These are phyloP conservation scores for Trametes sp. DNA, from an alignment of 1,284 basidiomycete genomes.

Conservation along the genomic window DNA sequence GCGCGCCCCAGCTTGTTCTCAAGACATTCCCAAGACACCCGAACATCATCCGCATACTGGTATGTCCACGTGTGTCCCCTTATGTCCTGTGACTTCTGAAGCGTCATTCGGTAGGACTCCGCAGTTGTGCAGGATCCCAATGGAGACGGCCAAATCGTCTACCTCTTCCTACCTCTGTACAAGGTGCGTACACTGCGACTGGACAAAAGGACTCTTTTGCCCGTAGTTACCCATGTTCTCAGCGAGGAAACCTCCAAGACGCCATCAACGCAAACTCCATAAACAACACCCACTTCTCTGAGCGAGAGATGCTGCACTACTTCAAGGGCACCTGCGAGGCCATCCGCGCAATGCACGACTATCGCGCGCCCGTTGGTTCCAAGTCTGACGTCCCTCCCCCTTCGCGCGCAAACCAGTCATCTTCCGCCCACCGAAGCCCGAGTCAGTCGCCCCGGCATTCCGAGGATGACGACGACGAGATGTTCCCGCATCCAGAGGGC, in stretches of 20 bases:
- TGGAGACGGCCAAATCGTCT: constrained; percentile 94
- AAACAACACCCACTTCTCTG: constrained; percentile 85
- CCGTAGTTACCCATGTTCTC: constrained; percentile 18
- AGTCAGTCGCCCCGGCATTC: constrained; percentile 44
- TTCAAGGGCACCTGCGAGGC: constrained; percentile 96
- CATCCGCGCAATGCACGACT: constrained; percentile 93
- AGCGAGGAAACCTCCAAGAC: constrained; percentile 95
- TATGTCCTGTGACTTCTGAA: not conserved
- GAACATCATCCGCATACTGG: constrained; percentile 89
- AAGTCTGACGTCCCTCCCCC: constrained; percentile 38
- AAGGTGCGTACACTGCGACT: constrained; percentile 60
- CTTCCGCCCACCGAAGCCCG: constrained; percentile 23
- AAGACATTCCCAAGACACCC: constrained; percentile 64
- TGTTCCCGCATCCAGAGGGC: constrained; percentile 76
- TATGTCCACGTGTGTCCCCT: constrained; percentile 40
- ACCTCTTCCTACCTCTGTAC: constrained; percentile 91
- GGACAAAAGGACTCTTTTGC: too few relatives aligned
- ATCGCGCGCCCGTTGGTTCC: constrained; percentile 58
- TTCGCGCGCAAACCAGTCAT: constrained; percentile 39
- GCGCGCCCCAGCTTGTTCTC: constrained; percentile 7
- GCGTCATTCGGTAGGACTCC: constrained; percentile 69
- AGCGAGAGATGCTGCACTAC: constrained; percentile 86
- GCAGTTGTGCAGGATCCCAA: constrained; percentile 93
- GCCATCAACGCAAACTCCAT: constrained; percentile 89
- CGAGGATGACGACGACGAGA: constrained; percentile 63